Base-by-base conservation (phyloP, 345 rosid genomes). In the Triadica sebifera region DNA sequence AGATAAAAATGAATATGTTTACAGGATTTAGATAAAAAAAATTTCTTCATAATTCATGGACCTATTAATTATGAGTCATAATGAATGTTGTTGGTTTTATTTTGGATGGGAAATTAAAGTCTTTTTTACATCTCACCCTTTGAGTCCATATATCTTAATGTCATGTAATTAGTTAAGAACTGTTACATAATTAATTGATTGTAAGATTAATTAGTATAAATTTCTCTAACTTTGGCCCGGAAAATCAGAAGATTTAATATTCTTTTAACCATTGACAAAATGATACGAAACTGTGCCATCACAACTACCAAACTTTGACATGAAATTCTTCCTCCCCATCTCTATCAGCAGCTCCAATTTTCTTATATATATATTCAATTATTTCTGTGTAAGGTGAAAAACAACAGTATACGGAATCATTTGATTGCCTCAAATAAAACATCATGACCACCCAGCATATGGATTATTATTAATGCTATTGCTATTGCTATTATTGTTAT, bases 251-350 rank as follows among this genome's bases (percentile, higher is more conserved):
- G 4, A n/a, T 58, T 58, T 58, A 4, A 29, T 12, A 59, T 15
- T 8, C 0, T 24, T 58, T 10, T 25, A 11, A 6, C 2, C 10
- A 50, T 16, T 29, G 34, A 29, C 34, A 29, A 29, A n/a, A 29
- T 29, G 34, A 29, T 29, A 29, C 34, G 2, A 29, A 29, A 9
- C 15, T 1, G 7, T 25, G 29, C 10, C 63, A 34, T 15, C 65
- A 25, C 65, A 19, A 68, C 46, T 43, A 20, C 75, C 69, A 34
- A 50, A 73, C 51, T 25, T 43, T 38, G 24, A 63, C 69, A 5
- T 52, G n/a, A 49, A 51, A 63, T 6, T 51, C 20, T 6, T 51
- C 20, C 0, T 52, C 74, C 3, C 53, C 52, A 39, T 29, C 34
- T 29, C 34, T 29, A 29, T 29, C 34, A 29, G 1, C 34, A n/a